These are phyloP conservation scores for Nelumbo lutea DNA, from an alignment of 164 flowering plant genomes.

Conservation along the genomic window DNA sequence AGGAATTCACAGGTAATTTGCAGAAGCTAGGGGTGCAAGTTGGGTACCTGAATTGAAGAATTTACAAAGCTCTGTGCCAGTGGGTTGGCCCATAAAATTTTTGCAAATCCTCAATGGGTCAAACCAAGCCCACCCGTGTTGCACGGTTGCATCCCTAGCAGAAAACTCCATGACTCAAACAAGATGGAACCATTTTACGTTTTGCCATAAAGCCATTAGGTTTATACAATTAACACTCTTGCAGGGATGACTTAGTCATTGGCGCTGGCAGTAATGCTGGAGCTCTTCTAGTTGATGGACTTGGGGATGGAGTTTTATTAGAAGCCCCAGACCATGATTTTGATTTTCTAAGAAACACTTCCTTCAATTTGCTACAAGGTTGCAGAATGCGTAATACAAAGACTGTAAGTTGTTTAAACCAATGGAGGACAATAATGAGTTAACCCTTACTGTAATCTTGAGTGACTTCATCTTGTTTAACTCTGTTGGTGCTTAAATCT, in stretches of 20 bases:
- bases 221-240: constrained; percentile 5
- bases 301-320: constrained; percentile 85
- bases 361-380: constrained; percentile 95
- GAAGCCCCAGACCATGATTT: constrained; percentile 90
- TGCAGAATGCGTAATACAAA: constrained; percentile 99
- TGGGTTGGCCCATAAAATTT: too few species aligned
- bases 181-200: too few species aligned
- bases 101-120: too few species aligned
- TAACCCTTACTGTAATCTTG: background rate
- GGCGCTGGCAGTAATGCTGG: constrained; percentile 87
- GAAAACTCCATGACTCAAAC: too few species aligned
- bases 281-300: constrained; percentile 93
- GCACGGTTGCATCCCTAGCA: too few species aligned
- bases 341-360: constrained; percentile 83
- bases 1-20: constrained; percentile 60
- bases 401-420: constrained; percentile 44
- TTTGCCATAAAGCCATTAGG: constrained; percentile 1
- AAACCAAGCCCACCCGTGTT: too few species aligned
- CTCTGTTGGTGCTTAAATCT: constrained; percentile 12
- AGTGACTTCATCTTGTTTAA: background rate
- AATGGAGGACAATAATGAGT: background rate
- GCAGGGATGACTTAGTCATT: constrained; percentile 92
- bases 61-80: too few species aligned
- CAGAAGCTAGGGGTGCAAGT: too few species aligned
- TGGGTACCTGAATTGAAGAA: too few species aligned